Conservation (phyloP, 805 yeast genomes). For the Danielia oregonensis region DNA sequence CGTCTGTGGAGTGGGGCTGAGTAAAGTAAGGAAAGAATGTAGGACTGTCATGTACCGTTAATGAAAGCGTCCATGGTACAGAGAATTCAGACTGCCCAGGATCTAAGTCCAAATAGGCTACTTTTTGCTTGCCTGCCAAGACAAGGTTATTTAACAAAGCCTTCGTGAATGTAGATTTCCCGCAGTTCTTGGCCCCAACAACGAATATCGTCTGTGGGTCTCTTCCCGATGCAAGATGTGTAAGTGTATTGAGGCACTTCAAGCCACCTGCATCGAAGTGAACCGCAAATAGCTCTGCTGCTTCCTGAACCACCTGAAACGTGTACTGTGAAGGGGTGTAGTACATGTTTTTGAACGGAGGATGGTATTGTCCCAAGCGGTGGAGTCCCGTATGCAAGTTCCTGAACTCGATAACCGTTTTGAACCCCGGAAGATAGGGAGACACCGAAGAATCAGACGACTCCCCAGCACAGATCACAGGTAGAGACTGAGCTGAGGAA, state of each 20-base stretch:
- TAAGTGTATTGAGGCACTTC: slow-evolving; percentile 1
- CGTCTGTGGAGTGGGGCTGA: too few relatives aligned
- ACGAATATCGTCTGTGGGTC: slow-evolving; percentile 33
- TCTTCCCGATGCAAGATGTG: slow-evolving; percentile 4
- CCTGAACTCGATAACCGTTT: slow-evolving; percentile 38
- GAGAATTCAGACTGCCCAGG: slow-evolving; percentile 88
- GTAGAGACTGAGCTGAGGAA: slow-evolving; percentile 36
- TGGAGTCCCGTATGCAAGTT: slow-evolving; percentile 44
- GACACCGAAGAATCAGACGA: slow-evolving; percentile 25
- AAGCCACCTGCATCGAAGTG: background rate
- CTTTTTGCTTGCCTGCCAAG: slow-evolving; percentile 19
- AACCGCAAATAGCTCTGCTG: background rate
- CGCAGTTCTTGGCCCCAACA: slow-evolving; percentile 71
- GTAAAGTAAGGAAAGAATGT: slow-evolving; percentile 23
- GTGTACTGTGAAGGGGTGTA: slow-evolving; percentile 5
- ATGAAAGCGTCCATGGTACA: slow-evolving; percentile 65
- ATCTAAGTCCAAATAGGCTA: slow-evolving; percentile 69
- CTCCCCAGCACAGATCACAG: slow-evolving; percentile 16
- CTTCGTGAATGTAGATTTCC: slow-evolving; percentile 72
- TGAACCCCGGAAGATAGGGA: slow-evolving; percentile 37
- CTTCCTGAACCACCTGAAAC: slow-evolving; percentile 6
- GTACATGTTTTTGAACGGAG: slow-evolving; percentile 42
- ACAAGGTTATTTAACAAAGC: slow-evolving; percentile 49
- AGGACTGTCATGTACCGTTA: slow-evolving; percentile 33
- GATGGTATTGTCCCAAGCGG: slow-evolving; percentile 37